Evolutionary conservation across 164 flowering plant genomes (phyloP).

Genomic region (Berberis thunbergii): DNA sequence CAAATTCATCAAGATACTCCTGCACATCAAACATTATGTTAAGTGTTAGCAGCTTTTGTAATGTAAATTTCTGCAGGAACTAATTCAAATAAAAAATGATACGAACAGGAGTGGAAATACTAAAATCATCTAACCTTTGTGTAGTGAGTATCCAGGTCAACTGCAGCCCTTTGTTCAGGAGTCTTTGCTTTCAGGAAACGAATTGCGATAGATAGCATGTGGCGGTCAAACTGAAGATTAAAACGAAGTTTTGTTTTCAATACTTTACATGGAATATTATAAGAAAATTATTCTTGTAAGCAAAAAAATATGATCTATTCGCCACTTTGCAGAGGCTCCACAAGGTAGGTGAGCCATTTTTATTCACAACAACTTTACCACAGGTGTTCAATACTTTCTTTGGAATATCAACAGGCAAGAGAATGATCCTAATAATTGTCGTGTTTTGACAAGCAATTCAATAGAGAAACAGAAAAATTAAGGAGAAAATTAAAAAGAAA

Average conservation of each 20-base stretch:
- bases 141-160: constrained; percentile 92
- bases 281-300: too few species aligned
- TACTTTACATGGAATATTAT: too few species aligned
- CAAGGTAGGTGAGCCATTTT: too few species aligned
- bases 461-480: too few species aligned
- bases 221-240: constrained; percentile 53
- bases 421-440: too few species aligned
- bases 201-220: constrained; percentile 50
- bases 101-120: not conserved
- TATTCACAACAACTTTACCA: too few species aligned
- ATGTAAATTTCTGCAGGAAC: not conserved
- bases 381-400: too few species aligned
- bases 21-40: constrained; percentile 25
- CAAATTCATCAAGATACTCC: constrained; percentile 88
- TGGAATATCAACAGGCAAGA: too few species aligned
- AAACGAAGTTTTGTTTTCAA: not conserved
- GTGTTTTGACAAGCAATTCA: too few species aligned
- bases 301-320: too few species aligned
- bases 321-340: too few species aligned
- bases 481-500: too few species aligned
- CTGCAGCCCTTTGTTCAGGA: constrained; percentile 90
- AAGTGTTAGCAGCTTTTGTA: not conserved
- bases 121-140: constrained; percentile 34
- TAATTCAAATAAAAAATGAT: not conserved
- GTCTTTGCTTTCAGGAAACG: constrained; percentile 85